Conservation (phyloP, 1,284 basidiomycete genomes). For the Phenoliferia sp. region DNA sequence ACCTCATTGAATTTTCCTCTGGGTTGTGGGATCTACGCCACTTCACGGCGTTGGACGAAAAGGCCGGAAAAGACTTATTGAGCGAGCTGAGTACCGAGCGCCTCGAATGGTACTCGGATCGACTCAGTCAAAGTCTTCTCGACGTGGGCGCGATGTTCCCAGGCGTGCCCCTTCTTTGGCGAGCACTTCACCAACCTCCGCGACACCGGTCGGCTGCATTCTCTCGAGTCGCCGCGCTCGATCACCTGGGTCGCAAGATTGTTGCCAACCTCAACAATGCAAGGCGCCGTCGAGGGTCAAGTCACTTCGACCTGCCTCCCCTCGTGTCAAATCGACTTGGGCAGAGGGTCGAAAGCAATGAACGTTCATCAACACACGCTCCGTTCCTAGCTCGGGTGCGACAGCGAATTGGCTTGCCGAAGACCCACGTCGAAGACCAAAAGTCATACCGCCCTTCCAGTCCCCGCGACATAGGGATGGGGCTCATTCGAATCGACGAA, state of each 20-base stretch:
- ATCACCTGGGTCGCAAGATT: slow-evolving; percentile 19
- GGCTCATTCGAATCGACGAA: slow-evolving; percentile 22
- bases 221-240: slow-evolving; percentile 23
- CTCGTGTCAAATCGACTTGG: not conserved
- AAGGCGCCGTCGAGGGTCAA: not conserved
- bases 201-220: slow-evolving; percentile 6
- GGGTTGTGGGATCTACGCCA: slow-evolving; percentile 32
- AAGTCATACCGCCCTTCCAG: not conserved
- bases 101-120: slow-evolving; percentile 24
- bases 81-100: slow-evolving; percentile 16
- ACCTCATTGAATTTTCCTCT: slow-evolving; percentile 28
- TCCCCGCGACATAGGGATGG: not conserved
- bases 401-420: slow-evolving; percentile 17
- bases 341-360: not conserved
- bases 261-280: slow-evolving; percentile 15
- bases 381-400: slow-evolving; percentile 26
- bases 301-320: not conserved
- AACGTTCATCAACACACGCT: slow-evolving; percentile 6
- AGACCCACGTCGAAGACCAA: not conserved
- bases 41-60: slow-evolving; percentile 24
- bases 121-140: slow-evolving; percentile 15
- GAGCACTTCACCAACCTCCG: slow-evolving; percentile 21
- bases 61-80: not conserved
- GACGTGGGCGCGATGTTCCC: slow-evolving; percentile 23
- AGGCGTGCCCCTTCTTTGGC: slow-evolving; percentile 18